phyloP scores from a whole-genome alignment of 495 filamentous ascomycete genomes.

The Stereocaulon alpinum region DNA sequence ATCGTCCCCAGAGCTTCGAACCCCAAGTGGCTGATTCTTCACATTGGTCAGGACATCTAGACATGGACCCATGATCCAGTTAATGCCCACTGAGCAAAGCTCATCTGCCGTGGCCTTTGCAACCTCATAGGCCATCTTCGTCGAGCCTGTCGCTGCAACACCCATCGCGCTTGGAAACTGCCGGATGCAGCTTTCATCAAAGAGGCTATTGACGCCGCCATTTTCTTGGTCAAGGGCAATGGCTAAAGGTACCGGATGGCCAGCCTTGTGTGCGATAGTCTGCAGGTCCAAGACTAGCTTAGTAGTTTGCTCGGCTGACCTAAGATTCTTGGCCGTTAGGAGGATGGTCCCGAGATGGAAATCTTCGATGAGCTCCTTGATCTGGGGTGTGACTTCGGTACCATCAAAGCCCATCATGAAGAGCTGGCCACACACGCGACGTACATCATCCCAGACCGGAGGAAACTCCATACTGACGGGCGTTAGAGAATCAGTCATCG shows the following conservation, averaged over 20 bases:
- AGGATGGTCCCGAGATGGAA: slow-evolving; percentile 78
- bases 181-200: slow-evolving; percentile 81
- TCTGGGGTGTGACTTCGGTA: slow-evolving; percentile 74
- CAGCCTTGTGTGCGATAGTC: slow-evolving; percentile 74
- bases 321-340: slow-evolving; percentile 81
- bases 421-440: slow-evolving; percentile 68
- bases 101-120: slow-evolving; percentile 82
- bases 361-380: slow-evolving; percentile 71
- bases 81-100: slow-evolving; percentile 75
- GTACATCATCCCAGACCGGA: slow-evolving; percentile 61
- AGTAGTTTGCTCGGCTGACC: slow-evolving; percentile 74
- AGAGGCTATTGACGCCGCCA: slow-evolving; percentile 88
- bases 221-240: slow-evolving; percentile 90
- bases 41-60: slow-evolving; percentile 86
- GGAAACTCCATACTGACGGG: slow-evolving; percentile 15
- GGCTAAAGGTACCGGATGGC: slow-evolving; percentile 71
- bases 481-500: slow-evolving; percentile 2
- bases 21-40: slow-evolving; percentile 74
- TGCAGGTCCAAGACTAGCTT: slow-evolving; percentile 74
- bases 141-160: slow-evolving; percentile 72
- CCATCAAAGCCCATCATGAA: slow-evolving; percentile 96
- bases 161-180: slow-evolving; percentile 92
- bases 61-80: slow-evolving; percentile 81
- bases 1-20: slow-evolving; percentile 74
- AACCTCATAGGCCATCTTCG: slow-evolving; percentile 65